A percentile compares a stretch with the other conserved stretches of the same genome.
phyloP scores from a whole-genome alignment of 768 basidiomycete species.

The Xerocomellus intermedius region DNA sequence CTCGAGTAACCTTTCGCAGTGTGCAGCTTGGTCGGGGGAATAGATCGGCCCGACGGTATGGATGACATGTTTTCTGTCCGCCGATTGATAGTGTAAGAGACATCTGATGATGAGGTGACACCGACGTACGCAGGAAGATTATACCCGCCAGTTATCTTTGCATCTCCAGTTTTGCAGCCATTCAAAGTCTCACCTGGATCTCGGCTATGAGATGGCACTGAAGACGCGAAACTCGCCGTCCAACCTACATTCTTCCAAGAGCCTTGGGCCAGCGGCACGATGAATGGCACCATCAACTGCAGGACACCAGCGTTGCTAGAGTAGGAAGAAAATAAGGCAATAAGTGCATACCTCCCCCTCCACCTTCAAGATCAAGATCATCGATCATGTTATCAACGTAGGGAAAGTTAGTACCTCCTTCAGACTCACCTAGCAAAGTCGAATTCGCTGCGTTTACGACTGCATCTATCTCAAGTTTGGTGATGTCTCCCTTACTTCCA shows the following conservation, averaged over 20 bases:
- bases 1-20: conserved; percentile 51
- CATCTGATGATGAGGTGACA: not conserved
- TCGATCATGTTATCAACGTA: not conserved
- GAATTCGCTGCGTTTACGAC: conserved; percentile 85
- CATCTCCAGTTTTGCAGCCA: conserved; percentile 68
- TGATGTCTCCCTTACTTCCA: conserved; percentile 76
- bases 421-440: conserved; percentile 57
- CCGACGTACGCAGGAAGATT: conserved; percentile 69
- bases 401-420: not conserved
- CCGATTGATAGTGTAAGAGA: not conserved
- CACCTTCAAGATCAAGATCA: conserved; percentile 45
- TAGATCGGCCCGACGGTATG: conserved; percentile 81
- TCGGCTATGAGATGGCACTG: conserved; percentile 21
- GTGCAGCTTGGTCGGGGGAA: conserved; percentile 37
- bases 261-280: conserved; percentile 61
- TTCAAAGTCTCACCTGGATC: conserved; percentile 66
- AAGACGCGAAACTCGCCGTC: not conserved
- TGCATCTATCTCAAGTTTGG: conserved; percentile 62
- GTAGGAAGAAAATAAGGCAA: not conserved
- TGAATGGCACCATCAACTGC: conserved; percentile 85
- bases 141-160: conserved; percentile 80
- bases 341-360: conserved; percentile 62
- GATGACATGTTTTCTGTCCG: conserved; percentile 62
- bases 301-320: not conserved
- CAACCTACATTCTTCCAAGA: conserved; percentile 66